These are phyloP conservation scores for Wickerhamomyces silvicola DNA, from an alignment of 805 yeast species.

Conservation along the genomic window DNA sequence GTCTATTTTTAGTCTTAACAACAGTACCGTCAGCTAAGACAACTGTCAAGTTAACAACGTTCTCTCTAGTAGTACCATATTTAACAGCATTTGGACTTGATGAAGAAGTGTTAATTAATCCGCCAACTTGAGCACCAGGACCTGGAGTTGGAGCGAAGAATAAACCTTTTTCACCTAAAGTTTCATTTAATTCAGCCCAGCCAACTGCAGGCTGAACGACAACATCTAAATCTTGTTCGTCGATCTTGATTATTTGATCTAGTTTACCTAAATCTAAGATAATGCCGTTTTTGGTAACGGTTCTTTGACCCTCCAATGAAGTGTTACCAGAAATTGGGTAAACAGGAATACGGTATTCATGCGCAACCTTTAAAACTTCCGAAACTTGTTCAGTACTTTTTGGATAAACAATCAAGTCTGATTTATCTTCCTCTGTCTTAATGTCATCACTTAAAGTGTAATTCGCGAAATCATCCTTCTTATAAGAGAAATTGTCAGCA, in stretches of 20 bases:
- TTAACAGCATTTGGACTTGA: conserved; percentile 70
- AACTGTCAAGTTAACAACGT: conserved; percentile 55
- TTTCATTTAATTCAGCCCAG: conserved; percentile 59
- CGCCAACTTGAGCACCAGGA: conserved; percentile 70
- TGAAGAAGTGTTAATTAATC: conserved; percentile 66
- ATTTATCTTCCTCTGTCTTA: conserved; percentile 35
- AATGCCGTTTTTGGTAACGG: conserved; percentile 40
- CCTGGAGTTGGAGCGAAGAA: conserved; percentile 75
- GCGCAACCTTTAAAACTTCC: conserved; percentile 47
- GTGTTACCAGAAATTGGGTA: conserved; percentile 72
- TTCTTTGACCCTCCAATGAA: conserved; percentile 68
- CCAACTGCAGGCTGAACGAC: conserved; percentile 69
- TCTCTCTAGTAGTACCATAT: conserved; percentile 73
- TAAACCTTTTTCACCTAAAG: conserved; percentile 43
- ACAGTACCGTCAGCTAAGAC: conserved; percentile 73
- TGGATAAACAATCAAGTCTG: conserved; percentile 53
- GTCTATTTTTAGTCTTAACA: conserved; percentile 61
- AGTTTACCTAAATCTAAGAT: conserved; percentile 43
- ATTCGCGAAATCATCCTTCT: conserved; percentile 9
- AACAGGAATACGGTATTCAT: conserved; percentile 54
- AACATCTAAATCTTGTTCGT: conserved; percentile 60
- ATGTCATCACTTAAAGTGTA: conserved; percentile 2
- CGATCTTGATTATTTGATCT: conserved; percentile 47
- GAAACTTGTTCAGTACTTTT: conserved; percentile 58
- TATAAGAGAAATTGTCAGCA: conserved; percentile 7